A percentile compares a stretch with the other conserved stretches of the same genome.
Conservation (phyloP, 805 yeast genomes). For the Wickerhamomyces tratensis region DNA sequence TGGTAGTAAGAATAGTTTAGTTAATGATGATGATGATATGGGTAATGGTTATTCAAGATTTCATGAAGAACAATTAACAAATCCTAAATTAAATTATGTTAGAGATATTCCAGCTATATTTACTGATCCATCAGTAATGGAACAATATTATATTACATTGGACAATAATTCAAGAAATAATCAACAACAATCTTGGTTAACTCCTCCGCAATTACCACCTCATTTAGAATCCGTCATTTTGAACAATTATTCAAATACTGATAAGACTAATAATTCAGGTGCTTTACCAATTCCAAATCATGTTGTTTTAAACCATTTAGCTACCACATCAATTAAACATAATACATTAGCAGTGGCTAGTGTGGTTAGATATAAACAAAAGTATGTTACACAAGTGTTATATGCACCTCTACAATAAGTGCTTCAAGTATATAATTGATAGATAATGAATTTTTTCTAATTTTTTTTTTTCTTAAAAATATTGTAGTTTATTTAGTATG, state of each 20-base stretch:
- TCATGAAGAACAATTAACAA: slow-evolving; percentile 44
- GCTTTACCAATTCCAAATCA: slow-evolving; percentile 92
- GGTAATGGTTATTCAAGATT: slow-evolving; percentile 73
- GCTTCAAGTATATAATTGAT: background rate
- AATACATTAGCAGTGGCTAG: slow-evolving; percentile 91
- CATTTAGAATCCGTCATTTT: slow-evolving; percentile 90
- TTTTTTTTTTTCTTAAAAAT: background rate
- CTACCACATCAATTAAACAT: slow-evolving; percentile 92
- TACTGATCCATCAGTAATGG: slow-evolving; percentile 82
- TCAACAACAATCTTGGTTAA: slow-evolving; percentile 52
- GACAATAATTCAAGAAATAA: slow-evolving; percentile 57
- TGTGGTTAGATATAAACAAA: slow-evolving; percentile 78
- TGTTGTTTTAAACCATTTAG: slow-evolving; percentile 86
- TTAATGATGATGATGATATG: slow-evolving; percentile 71
- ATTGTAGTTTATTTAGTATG: background rate
- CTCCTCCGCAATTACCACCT: slow-evolving; percentile 96
- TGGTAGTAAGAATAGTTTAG: slow-evolving; percentile 55
- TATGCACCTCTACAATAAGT: slow-evolving; percentile 69
- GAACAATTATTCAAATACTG: slow-evolving; percentile 54
- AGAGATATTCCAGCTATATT: slow-evolving; percentile 74
- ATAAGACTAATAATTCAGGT: slow-evolving; percentile 74
- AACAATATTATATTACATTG: slow-evolving; percentile 68
- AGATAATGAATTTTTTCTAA: too few species aligned
- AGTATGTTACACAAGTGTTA: slow-evolving; percentile 84
- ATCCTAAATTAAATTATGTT: slow-evolving; percentile 32